Percentiles rank a stretch among this genome's conserved stretches.
Evolutionary conservation across 192 early-diverging fungal genomes (phyloP).

Genomic region (Pilaira anomala): DNA sequence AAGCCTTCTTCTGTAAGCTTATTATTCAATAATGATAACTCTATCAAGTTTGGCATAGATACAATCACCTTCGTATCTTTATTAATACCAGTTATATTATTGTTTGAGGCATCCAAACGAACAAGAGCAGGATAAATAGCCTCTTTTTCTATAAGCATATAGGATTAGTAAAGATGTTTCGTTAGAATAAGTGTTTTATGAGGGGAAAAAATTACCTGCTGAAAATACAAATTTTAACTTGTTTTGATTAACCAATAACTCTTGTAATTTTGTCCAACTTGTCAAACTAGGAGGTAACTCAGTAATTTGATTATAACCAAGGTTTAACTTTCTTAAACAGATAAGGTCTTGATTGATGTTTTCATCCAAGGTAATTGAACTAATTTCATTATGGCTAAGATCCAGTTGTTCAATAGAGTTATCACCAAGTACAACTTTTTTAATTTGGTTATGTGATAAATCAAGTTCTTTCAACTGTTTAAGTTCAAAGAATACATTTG

Average conservation of each 20-base stretch:
- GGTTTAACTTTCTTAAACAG: conserved; percentile 11
- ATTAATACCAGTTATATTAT: conserved; percentile 33
- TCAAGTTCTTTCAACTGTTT: conserved; percentile 40
- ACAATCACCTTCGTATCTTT: not conserved
- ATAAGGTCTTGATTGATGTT: not conserved
- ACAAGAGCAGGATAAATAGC: not conserved
- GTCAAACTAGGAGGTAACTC: conserved; percentile 29
- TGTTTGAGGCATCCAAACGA: conserved; percentile 27
- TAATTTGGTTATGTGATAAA: conserved; percentile 33
- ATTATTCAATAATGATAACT: conserved; percentile 43
- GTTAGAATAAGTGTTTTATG: too few relatives aligned
- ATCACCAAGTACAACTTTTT: not conserved
- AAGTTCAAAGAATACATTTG: conserved; percentile 36
- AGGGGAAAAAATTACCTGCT: too few relatives aligned
- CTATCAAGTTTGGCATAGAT: conserved; percentile 42
- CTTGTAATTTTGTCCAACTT: conserved; percentile 9
- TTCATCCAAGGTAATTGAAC: not conserved
- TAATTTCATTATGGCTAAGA: conserved; percentile 3
- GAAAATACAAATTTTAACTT: conserved; percentile 1
- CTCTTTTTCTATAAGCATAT: too few relatives aligned
- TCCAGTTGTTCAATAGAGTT: not conserved
- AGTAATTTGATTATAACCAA: conserved; percentile 14
- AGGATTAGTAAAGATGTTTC: too few relatives aligned
- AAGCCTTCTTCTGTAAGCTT: conserved; percentile 29
- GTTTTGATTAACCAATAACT: conserved; percentile 8